A percentile compares a stretch with the other conserved stretches of the same genome.
Evolutionary conservation across 2,329 filamentous ascomycete species (phyloP).

Genomic region (Verruconis gallopava): DNA sequence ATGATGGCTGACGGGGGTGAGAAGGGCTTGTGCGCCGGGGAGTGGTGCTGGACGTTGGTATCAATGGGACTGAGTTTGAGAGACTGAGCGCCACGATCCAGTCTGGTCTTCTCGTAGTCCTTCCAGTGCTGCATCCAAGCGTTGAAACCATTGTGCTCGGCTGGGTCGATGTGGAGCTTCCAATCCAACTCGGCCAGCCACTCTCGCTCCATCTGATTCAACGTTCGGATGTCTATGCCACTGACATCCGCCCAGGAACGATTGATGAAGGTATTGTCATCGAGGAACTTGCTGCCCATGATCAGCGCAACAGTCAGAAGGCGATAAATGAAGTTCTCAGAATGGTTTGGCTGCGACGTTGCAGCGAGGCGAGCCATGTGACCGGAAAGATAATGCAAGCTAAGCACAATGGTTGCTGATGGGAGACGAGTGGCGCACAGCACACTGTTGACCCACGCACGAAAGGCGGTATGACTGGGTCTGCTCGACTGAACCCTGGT

Average conservation of each 20-base stretch:
- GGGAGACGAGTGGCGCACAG: constrained; percentile 81
- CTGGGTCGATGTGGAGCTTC: constrained; percentile 75
- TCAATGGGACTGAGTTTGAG: constrained; percentile 48
- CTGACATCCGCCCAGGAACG: constrained; percentile 93
- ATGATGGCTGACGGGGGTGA: constrained; percentile 20
- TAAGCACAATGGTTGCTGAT: constrained; percentile 80
- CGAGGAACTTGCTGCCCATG: constrained; percentile 86
- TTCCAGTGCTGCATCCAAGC: constrained; percentile 56
- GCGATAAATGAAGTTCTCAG: constrained; percentile 66
- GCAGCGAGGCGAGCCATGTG: constrained; percentile 52
- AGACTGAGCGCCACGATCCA: constrained; percentile 25
- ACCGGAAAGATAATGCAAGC: constrained; percentile 70
- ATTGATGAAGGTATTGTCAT: constrained; percentile 97
- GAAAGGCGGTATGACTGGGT: constrained; percentile 58
- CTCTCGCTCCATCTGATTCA: constrained; percentile 76
- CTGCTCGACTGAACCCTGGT: constrained; percentile 51
- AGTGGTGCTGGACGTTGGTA: constrained; percentile 43
- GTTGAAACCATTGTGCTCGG: constrained; percentile 57
- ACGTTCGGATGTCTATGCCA: constrained; percentile 68
- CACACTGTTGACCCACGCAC: constrained; percentile 85
- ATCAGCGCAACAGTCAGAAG: constrained; percentile 76
- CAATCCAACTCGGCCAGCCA: constrained; percentile 77
- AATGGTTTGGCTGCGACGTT: constrained; percentile 33
- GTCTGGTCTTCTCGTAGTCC: constrained; percentile 42
- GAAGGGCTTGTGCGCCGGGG: constrained; percentile 34